Conservation (phyloP, 1,139 yeast species). For the Eremothecium cymbalariae region DNA sequence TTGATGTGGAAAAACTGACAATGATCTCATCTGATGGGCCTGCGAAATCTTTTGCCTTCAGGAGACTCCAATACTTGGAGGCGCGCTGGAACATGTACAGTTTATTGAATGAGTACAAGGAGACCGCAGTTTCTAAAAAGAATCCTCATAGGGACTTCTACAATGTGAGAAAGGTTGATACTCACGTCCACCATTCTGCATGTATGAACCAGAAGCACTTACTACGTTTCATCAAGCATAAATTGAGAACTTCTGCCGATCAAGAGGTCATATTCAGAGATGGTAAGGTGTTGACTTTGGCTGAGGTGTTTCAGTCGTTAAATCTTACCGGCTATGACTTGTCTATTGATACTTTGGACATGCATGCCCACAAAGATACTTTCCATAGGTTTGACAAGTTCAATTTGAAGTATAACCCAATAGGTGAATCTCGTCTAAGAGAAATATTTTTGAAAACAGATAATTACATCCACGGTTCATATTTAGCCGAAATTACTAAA, state of each 20-base stretch:
- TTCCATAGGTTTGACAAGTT: constrained; percentile 97
- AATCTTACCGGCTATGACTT: constrained; percentile 88
- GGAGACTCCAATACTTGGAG: constrained; percentile 85
- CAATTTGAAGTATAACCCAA: constrained; percentile 93
- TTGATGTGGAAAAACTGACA: constrained; percentile 67
- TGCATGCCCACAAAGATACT: constrained; percentile 98
- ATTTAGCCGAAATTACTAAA: constrained; percentile 84
- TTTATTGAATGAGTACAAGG: constrained; percentile 84
- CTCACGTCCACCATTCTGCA: constrained; percentile 98
- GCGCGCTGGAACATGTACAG: constrained; percentile 94
- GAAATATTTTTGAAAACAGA: constrained; percentile 95
- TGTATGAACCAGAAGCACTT: constrained; percentile 98
- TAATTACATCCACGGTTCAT: constrained; percentile 79
- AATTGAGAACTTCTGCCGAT: constrained; percentile 68
- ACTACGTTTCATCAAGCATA: constrained; percentile 87
- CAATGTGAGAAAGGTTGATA: constrained; percentile 96
- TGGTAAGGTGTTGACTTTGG: constrained; percentile 77
- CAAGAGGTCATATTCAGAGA: constrained; percentile 93
- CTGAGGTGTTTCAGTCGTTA: constrained; percentile 82
- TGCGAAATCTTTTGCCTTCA: constrained; percentile 91
- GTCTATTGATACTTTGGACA: constrained; percentile 92
- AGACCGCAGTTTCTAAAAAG: constrained; percentile 71
- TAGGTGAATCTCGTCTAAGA: constrained; percentile 93
- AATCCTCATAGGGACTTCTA: constrained; percentile 96
- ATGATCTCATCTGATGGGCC: constrained; percentile 88